Evolutionary conservation across 805 yeast species (phyloP).

Genomic region (Dipodascopsis uninucleata): DNA sequence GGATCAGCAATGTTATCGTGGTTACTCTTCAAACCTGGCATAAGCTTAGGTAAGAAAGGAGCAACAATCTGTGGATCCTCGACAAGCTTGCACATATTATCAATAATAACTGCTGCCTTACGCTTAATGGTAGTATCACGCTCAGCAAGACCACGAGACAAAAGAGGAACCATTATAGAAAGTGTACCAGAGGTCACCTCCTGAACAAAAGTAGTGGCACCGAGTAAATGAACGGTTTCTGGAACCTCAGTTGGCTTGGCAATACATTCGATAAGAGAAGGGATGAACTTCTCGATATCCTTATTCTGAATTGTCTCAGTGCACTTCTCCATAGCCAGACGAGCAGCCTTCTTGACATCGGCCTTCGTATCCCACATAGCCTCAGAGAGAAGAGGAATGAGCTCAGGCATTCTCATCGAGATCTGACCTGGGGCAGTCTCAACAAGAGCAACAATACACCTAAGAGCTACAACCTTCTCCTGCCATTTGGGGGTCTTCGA

Average conservation of each 20-base stretch:
- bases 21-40: conserved; percentile 95
- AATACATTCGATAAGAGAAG: conserved; percentile 93
- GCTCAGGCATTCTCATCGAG: conserved; percentile 99
- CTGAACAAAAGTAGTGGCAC: conserved; percentile 99
- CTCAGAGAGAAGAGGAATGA: conserved; percentile 96
- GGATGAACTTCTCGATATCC: conserved; percentile 99
- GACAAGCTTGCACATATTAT: conserved; percentile 99
- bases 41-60: conserved; percentile 92
- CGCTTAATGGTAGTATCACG: conserved; percentile 99
- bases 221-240: conserved; percentile 96
- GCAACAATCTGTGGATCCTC: conserved; percentile 99
- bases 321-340: conserved; percentile 89
- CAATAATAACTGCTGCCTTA: conserved; percentile 98
- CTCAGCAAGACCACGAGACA: conserved; percentile 99
- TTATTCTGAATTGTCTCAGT: conserved; percentile 98
- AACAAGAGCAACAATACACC: conserved; percentile 80
- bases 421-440: conserved; percentile 93
- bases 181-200: conserved; percentile 99
- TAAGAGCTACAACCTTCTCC: conserved; percentile 89
- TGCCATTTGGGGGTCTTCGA: conserved; percentile 82
- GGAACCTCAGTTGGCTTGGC: conserved; percentile 97
- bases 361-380: conserved; percentile 99
- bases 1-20: conserved; percentile 98
- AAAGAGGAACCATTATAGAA: conserved; percentile 98
- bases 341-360: conserved; percentile 96